Percentiles rank a stretch among this genome's conserved stretches.
These are phyloP conservation scores for Dendrobium officinale DNA, from an alignment of 106 monocot genomes.

Conservation along the genomic window DNA sequence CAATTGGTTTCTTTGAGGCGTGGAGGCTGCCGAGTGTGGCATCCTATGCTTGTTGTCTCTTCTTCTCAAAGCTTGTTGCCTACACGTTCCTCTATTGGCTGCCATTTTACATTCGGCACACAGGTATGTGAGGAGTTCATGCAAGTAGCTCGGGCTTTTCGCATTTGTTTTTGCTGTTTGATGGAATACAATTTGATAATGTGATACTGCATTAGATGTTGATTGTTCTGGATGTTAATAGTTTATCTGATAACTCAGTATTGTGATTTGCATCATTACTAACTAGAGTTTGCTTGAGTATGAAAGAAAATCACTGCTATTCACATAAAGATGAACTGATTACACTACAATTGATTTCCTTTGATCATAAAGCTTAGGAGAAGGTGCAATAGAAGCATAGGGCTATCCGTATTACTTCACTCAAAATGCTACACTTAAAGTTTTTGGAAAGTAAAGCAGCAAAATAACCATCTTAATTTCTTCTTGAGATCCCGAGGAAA, in stretches of 20 bases:
- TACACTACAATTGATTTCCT: not conserved
- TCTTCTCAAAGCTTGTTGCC: conserved; percentile 95
- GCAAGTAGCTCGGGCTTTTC: not conserved
- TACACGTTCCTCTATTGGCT: conserved; percentile 97
- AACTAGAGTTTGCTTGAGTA: not conserved
- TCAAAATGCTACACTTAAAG: not conserved
- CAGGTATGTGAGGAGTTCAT: conserved; percentile 30
- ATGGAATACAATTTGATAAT: not conserved
- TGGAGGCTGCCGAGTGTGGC: conserved; percentile 86
- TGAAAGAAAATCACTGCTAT: not conserved
- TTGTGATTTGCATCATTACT: not conserved
- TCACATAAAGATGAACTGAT: not conserved
- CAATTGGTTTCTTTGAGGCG: conserved; percentile 87
- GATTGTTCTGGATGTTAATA: not conserved
- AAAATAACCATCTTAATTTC: not conserved
- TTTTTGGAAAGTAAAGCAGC: not conserved
- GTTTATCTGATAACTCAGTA: not conserved
- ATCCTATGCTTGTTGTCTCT: conserved; percentile 72
- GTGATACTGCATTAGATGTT: not conserved
- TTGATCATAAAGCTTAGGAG: not conserved
- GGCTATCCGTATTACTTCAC: not conserved
- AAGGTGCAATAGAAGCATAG: not conserved
- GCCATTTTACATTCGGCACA: conserved; percentile 89
- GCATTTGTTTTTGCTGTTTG: not conserved
- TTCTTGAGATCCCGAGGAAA: not conserved